Conservation (phyloP, 2,329 filamentous ascomycete genomes). For the Aspergillus candidus region DNA sequence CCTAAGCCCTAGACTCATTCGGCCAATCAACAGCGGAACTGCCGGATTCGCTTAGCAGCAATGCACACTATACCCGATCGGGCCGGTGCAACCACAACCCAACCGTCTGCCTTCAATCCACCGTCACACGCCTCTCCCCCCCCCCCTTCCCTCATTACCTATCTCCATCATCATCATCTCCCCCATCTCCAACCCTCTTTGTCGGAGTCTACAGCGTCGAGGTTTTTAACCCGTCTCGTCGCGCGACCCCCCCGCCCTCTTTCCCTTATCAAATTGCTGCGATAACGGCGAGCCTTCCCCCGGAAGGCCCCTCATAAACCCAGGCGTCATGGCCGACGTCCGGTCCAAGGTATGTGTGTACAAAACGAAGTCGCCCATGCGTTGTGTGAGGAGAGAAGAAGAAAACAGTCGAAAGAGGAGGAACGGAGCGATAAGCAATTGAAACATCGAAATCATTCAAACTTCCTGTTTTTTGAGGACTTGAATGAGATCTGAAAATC, state of each 20-base stretch:
- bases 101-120: slow-evolving; percentile 21
- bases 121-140: slow-evolving; percentile 19
- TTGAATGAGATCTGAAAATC: not conserved
- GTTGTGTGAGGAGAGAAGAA: slow-evolving; percentile 11
- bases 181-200: slow-evolving; percentile 4
- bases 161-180: slow-evolving; percentile 9
- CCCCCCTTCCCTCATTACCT: slow-evolving; percentile 24
- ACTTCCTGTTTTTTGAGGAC: too few species aligned
- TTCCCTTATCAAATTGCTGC: slow-evolving; percentile 38
- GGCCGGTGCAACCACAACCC: slow-evolving; percentile 28
- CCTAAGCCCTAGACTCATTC: slow-evolving; percentile 35
- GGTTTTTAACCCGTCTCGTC: slow-evolving; percentile 33
- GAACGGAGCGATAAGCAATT: too few species aligned
- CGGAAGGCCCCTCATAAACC: slow-evolving; percentile 44
- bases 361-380: slow-evolving; percentile 1
- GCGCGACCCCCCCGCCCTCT: slow-evolving; percentile 18
- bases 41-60: slow-evolving; percentile 34
- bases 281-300: slow-evolving; percentile 45
- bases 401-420: too few species aligned
- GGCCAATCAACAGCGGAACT: slow-evolving; percentile 16
- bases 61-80: slow-evolving; percentile 32
- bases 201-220: slow-evolving; percentile 21
- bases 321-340: slow-evolving; percentile 49
- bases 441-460: too few species aligned
- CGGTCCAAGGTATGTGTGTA: slow-evolving; percentile 45